Evolutionary conservation across 2,329 filamentous ascomycete species (phyloP), one percentile per base, ranked within the genome.

Genomic region (Colletotrichum kahawae): DNA sequence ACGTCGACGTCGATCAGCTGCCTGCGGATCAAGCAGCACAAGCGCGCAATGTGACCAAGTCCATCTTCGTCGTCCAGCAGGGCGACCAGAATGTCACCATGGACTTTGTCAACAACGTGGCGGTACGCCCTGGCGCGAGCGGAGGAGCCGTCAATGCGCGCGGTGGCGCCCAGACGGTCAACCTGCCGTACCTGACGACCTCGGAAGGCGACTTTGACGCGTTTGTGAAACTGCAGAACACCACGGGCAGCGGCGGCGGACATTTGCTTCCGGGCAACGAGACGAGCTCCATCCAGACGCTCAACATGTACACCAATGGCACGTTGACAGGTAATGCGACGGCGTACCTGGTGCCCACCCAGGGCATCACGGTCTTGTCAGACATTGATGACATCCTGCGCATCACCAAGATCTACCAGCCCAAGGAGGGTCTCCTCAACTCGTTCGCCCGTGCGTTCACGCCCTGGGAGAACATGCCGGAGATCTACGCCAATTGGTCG

Each of bases 371-470:
- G 1, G 88, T 96, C 75, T 86, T 96, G 78, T 94, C 92, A 2
- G 94, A 96, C 79, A 94, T 96, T 76, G 94, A 95, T 78, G 94
- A 96, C 80, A 95, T 95, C 73, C 89, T 95, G 1, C 92, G 94
- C n/a, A 85, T 95, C 2, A 96, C 94, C 71, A 94, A 95, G 83
- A 96, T 96, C 81, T 96, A 95, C 82, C 83, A 94, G 63, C 94
- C 94, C 0, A 91, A 92, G 77, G 90, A 95, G 80, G 94, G 94
- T 7, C 86, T 96, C 0, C 86, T 95, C 13, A 96, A 96, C 84
- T 92, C 93, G 0, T 95, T 96, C 79, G 94, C 94, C 0, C 89
- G 91, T 5, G 87, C 92, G 0, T 96, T 94, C 81, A 89, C 87
- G 0, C 88, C 90, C 0, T 96, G 94, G 94, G 87, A 93, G 87